phyloP scores from a whole-genome alignment of 2,329 filamentous ascomycete genomes.

The Lanzia echinophila region DNA sequence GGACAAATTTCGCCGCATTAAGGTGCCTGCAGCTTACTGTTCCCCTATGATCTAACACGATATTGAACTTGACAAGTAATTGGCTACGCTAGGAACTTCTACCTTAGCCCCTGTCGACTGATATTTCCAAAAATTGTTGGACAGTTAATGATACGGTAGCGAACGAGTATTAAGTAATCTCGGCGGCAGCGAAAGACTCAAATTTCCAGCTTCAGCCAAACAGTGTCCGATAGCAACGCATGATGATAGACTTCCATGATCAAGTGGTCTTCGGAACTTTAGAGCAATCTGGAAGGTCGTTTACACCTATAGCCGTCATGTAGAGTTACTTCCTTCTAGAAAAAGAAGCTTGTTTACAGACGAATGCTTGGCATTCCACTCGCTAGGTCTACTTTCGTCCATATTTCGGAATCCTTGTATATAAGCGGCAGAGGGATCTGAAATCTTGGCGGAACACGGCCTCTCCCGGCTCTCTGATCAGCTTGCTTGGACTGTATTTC shows the following conservation, averaged over 20 bases:
- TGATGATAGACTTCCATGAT: neutral
- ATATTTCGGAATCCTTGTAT: neutral
- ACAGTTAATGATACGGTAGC: too few relatives aligned
- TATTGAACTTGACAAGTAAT: too few relatives aligned
- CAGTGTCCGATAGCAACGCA: too few relatives aligned
- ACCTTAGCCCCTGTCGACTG: too few relatives aligned
- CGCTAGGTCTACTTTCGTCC: neutral
- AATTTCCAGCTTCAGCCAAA: neutral
- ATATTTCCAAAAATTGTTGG: too few relatives aligned
- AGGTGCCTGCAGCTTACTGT: too few relatives aligned
- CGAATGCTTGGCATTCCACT: conserved; percentile 8
- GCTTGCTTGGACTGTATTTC: neutral
- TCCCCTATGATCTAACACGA: too few relatives aligned
- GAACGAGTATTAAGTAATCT: too few relatives aligned
- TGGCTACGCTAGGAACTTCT: too few relatives aligned
- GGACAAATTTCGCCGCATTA: too few relatives aligned
- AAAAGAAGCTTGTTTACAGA: neutral
- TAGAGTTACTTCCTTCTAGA: neutral
- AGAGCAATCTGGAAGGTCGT: conserved; percentile 5
- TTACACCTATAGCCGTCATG: neutral
- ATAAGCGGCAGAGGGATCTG: too few relatives aligned
- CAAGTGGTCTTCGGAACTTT: neutral
- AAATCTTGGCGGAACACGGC: conserved; percentile 4
- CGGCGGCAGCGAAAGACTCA: neutral
- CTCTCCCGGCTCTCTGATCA: conserved; percentile 1